These are phyloP conservation scores for Aspergillus egyptiacus DNA, from an alignment of 495 filamentous ascomycete genomes.

Conservation along the genomic window DNA sequence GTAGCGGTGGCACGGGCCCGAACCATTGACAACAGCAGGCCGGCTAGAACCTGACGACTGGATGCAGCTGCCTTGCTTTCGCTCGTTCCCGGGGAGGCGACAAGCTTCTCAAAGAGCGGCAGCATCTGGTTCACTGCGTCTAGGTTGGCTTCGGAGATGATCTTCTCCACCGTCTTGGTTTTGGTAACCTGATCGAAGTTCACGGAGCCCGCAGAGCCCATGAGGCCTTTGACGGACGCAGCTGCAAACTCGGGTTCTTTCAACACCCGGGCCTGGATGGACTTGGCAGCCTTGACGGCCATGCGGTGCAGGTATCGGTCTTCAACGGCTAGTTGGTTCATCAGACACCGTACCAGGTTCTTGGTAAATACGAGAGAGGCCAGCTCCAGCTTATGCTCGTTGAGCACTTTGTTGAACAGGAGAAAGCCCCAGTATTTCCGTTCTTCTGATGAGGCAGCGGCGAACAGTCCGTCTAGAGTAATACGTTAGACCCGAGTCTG, in stretches of 20 bases:
- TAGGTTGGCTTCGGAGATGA: constrained; percentile 58
- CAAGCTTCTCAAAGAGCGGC: constrained; percentile 35
- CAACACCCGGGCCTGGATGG: constrained; percentile 61
- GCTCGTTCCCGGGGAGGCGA: constrained; percentile 32
- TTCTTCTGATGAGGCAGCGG: constrained; percentile 70
- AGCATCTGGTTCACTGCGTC: constrained; percentile 39
- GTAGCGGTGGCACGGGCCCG: constrained; percentile 35
- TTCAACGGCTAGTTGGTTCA: constrained; percentile 78
- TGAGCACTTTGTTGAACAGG: constrained; percentile 68
- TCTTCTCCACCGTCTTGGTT: constrained; percentile 77
- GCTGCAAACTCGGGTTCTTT: constrained; percentile 54
- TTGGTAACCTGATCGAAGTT: constrained; percentile 85
- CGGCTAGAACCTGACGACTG: constrained; percentile 43
- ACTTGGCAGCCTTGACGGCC: constrained; percentile 64
- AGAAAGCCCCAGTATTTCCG: constrained; percentile 89
- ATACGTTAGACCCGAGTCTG: constrained; percentile 8
- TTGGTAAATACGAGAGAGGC: constrained; percentile 63
- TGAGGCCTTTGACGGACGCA: constrained; percentile 56
- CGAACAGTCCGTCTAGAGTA: constrained; percentile 67
- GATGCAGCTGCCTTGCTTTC: constrained; percentile 43
- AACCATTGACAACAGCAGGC: constrained; percentile 41
- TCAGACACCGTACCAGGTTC: constrained; percentile 75
- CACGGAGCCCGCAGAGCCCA: constrained; percentile 60
- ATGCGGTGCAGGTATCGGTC: constrained; percentile 80
- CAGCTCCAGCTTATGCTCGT: constrained; percentile 39